Percentiles rank a stretch among this genome's conserved stretches.
Conservation (phyloP, 1,139 yeast genomes). For the Petasospora rhodanensis region DNA sequence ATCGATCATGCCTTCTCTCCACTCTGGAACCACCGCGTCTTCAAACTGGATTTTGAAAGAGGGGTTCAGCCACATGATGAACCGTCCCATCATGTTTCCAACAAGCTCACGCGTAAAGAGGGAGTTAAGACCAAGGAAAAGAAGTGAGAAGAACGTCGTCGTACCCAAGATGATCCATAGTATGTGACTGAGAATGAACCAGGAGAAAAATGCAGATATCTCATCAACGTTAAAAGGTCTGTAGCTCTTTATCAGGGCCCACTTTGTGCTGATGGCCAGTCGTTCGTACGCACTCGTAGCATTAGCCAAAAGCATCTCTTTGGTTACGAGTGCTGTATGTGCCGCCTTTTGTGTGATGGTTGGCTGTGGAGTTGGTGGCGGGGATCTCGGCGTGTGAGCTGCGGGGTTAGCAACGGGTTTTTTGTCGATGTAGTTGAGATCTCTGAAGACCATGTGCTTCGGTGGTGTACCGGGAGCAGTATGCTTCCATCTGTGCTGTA, state of each 20-base stretch:
- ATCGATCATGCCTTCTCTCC: conserved; percentile 55
- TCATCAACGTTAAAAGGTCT: conserved; percentile 52
- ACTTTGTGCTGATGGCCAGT: conserved; percentile 47
- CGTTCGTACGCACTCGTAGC: conserved; percentile 42
- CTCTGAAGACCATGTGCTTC: conserved; percentile 15
- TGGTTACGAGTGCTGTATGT: conserved; percentile 17
- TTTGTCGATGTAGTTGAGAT: conserved; percentile 11
- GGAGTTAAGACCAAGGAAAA: conserved; percentile 43
- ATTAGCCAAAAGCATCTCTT: conserved; percentile 38
- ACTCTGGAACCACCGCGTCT: conserved; percentile 40
- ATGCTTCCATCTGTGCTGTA: neutral
- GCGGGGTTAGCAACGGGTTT: conserved; percentile 1
- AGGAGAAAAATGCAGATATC: conserved; percentile 53
- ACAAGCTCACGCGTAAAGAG: conserved; percentile 36
- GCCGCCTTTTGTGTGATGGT: too few relatives aligned
- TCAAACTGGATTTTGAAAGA: conserved; percentile 43
- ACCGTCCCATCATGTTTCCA: conserved; percentile 31
- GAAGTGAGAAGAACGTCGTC: conserved; percentile 55
- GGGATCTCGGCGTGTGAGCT: too few relatives aligned
- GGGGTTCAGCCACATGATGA: conserved; percentile 30
- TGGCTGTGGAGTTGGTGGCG: too few relatives aligned
- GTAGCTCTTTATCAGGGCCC: conserved; percentile 50
- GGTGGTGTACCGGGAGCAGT: neutral
- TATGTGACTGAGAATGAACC: conserved; percentile 50
- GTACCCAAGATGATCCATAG: conserved; percentile 62